Evolutionary conservation across 2,329 filamentous ascomycete species (phyloP).

Genomic region (Rhexocercosporidium sp.): DNA sequence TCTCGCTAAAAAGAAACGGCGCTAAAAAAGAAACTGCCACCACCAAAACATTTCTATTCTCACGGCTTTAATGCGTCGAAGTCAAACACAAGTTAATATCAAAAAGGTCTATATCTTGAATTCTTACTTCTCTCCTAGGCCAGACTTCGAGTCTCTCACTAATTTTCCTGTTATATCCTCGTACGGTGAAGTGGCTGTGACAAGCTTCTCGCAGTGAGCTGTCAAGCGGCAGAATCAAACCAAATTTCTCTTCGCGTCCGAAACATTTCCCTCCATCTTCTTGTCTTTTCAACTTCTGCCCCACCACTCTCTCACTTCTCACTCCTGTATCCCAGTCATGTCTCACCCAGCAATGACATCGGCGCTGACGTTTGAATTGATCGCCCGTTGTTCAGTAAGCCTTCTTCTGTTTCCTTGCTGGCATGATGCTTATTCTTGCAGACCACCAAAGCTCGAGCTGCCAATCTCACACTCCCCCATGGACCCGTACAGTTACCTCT

Average conservation of each 20-base stretch:
- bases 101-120: neutral
- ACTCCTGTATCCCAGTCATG: slow-evolving; percentile 22
- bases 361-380: slow-evolving; percentile 78
- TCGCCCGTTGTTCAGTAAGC: slow-evolving; percentile 80
- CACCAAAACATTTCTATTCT: neutral
- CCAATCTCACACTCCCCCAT: slow-evolving; percentile 86
- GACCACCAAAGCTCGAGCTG: slow-evolving; percentile 94
- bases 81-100: neutral
- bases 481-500: slow-evolving; percentile 88
- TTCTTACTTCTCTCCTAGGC: neutral
- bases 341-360: slow-evolving; percentile 51
- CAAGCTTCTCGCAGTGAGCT: neutral
- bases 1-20: neutral
- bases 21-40: neutral
- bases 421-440: slow-evolving; percentile 45
- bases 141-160: neutral
- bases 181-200: neutral
- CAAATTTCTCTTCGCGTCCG: slow-evolving; percentile 4
- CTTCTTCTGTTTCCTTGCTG: slow-evolving; percentile 10
- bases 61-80: neutral
- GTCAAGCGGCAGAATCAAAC: slow-evolving; percentile 22
- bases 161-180: neutral
- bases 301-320: slow-evolving; percentile 16
- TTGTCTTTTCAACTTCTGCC: neutral
- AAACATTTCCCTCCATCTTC: slow-evolving; percentile 16